Percentiles rank a stretch among this genome's conserved stretches.
Conservation (phyloP, 1,139 yeast species). For the Citeromyces hawaiiensis region DNA sequence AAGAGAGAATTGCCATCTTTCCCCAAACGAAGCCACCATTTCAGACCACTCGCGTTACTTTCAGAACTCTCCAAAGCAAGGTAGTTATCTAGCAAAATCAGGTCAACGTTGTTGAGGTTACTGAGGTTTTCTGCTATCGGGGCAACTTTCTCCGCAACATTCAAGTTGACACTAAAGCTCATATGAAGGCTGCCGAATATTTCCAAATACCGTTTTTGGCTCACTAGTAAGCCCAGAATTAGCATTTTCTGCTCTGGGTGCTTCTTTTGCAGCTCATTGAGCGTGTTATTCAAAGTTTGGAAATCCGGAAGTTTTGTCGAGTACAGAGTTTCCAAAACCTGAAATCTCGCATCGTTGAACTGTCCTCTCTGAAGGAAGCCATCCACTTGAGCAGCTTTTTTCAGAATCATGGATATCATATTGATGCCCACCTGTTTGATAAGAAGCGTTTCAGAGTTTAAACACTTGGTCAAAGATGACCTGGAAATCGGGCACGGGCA, state of each 20-base stretch:
- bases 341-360: constrained; percentile 16
- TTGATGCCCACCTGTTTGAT: constrained; percentile 57
- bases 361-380: constrained; percentile 21
- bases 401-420: constrained; percentile 37
- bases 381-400: constrained; percentile 31
- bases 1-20: constrained; percentile 36
- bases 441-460: constrained; percentile 39
- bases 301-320: constrained; percentile 33
- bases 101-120: constrained; percentile 31
- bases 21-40: constrained; percentile 50
- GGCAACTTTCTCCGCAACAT: constrained; percentile 1
- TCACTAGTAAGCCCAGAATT: constrained; percentile 19
- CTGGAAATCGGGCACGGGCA: constrained; percentile 59
- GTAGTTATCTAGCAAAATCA: constrained; percentile 36
- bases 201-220: constrained; percentile 18
- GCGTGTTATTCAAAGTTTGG: constrained; percentile 22
- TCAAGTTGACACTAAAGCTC: constrained; percentile 7
- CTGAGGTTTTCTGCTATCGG: neutral
- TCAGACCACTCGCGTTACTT: constrained; percentile 17
- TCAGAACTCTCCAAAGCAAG: constrained; percentile 16
- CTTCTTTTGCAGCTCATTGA: constrained; percentile 10
- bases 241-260: constrained; percentile 23
- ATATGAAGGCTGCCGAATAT: constrained; percentile 14
- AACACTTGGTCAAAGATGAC: constrained; percentile 40
- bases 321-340: constrained; percentile 21